Evolutionary conservation across 148 eudicot species (phyloP).

Genomic region (Chenopodium album): DNA sequence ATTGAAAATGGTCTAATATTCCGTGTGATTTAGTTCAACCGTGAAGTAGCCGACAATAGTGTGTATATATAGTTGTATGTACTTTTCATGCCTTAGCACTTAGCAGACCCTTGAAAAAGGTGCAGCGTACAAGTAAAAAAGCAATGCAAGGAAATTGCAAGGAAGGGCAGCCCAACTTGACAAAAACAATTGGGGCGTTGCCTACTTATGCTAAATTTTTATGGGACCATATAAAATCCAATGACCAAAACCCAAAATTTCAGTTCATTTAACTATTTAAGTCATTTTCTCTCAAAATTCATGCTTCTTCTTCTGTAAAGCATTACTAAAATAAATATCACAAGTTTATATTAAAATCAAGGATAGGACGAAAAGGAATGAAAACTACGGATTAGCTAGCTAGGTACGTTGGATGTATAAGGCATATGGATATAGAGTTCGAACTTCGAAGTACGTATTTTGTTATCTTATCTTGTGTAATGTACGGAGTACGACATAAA

Average conservation of each 20-base stretch:
- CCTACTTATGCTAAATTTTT: conserved; percentile 1
- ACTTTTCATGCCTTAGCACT: background rate
- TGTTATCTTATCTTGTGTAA: too few species aligned
- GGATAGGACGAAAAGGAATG: background rate
- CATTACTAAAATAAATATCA: conserved; percentile 1
- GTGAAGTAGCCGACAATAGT: background rate
- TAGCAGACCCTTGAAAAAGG: too few species aligned
- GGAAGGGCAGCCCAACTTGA: background rate
- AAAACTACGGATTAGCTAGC: background rate
- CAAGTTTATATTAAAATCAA: too few species aligned
- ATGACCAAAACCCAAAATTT: background rate
- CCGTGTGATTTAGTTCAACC: too few species aligned
- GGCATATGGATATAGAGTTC: background rate
- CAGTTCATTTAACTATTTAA: background rate
- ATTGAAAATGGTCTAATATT: too few species aligned
- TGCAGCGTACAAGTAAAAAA: too few species aligned
- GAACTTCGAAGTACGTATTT: too few species aligned
- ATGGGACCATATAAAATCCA: background rate
- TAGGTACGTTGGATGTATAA: background rate
- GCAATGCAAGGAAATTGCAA: background rate
- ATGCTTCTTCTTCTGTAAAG: conserved; percentile 6
- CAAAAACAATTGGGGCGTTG: background rate
- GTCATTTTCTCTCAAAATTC: conserved; percentile 16
- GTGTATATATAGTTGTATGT: background rate
- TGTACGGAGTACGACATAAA: too few species aligned